Evolutionary conservation across 2,329 filamentous ascomycete genomes (phyloP).

Genomic region (Exophiala dermatitidis): DNA sequence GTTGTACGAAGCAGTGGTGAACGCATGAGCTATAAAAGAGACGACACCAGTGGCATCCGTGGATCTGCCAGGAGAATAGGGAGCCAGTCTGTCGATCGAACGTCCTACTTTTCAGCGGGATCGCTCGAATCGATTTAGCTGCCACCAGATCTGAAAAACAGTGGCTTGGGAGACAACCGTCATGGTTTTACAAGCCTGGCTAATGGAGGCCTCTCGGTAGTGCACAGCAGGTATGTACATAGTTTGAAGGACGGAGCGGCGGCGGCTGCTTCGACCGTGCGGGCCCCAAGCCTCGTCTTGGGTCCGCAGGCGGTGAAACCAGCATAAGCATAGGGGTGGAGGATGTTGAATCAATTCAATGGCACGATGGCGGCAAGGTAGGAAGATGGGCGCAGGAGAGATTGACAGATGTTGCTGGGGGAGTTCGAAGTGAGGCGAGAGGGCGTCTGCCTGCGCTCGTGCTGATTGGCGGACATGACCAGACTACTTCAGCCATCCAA

Average conservation of each 20-base stretch:
- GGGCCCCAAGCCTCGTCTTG: no score
- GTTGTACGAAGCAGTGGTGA: conserved; percentile 1
- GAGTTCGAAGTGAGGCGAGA: conserved; percentile 5
- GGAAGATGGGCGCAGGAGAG: neutral
- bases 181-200: no score
- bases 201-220: no score
- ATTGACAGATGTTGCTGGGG: neutral
- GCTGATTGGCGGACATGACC: neutral
- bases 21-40: neutral
- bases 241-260: no score
- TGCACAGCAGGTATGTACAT: no score
- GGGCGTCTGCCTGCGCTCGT: neutral
- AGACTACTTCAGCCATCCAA: neutral
- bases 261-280: no score
- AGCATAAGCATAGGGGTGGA: neutral
- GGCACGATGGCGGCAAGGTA: neutral
- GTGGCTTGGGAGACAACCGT: no score
- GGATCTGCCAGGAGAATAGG: neutral
- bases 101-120: neutral
- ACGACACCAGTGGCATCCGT: neutral
- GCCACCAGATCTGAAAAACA: neutral
- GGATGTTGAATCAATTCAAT: neutral
- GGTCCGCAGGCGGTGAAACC: no score
- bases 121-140: neutral
- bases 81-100: neutral